Conservation (phyloP, 2,329 filamentous ascomycete species). For the Aspergillus fumigatiaffinis region DNA sequence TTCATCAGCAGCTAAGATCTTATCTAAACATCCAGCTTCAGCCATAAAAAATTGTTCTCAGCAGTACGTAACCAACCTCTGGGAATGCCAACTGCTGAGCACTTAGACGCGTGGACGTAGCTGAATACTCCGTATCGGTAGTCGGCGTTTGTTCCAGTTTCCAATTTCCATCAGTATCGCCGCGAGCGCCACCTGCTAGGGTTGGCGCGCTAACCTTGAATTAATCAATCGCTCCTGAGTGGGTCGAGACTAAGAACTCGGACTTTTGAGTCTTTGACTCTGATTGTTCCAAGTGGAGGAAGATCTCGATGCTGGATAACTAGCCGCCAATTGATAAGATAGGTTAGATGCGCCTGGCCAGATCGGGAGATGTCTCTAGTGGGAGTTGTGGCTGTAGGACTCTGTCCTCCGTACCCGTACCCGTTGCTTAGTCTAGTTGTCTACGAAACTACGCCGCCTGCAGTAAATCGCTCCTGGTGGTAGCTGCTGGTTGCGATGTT, state of each 20-base stretch:
- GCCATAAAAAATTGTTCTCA: not conserved
- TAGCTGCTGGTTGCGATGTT: not conserved
- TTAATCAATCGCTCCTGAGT: not conserved
- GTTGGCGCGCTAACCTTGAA: conserved; percentile 3
- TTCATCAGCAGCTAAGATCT: not conserved
- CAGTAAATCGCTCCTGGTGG: not conserved
- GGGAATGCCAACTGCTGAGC: not conserved
- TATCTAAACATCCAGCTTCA: not conserved
- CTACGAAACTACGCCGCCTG: not conserved
- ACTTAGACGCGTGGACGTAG: not conserved
- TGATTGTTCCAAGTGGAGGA: not conserved
- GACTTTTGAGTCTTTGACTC: not conserved
- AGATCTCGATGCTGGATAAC: not conserved
- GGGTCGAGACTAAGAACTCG: not conserved
- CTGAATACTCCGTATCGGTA: not conserved
- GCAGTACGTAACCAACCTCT: not conserved
- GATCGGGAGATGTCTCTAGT: not conserved
- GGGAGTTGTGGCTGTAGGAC: not conserved
- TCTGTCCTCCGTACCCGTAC: not conserved
- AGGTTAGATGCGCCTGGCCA: not conserved
- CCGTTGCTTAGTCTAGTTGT: not conserved
- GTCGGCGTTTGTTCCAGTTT: not conserved
- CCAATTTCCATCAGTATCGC: not conserved
- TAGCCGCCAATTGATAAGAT: not conserved
- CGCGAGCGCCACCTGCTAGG: not conserved